Conservation (phyloP, 2,329 filamentous ascomycete genomes). For the Bertia moriformis region DNA sequence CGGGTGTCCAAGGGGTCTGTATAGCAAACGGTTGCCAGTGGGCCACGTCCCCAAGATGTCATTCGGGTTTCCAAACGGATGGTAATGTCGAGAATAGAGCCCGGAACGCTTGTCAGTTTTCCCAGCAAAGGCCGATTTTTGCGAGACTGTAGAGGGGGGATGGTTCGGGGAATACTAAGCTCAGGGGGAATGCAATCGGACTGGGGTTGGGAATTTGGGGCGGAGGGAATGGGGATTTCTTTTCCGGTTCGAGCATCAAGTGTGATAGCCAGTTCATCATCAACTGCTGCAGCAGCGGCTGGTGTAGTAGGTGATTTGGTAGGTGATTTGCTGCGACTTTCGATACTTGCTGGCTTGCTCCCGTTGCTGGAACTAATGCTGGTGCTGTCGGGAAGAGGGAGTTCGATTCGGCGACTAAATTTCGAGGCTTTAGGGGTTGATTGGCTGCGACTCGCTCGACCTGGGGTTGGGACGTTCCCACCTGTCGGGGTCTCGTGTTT, state of each 20-base stretch:
- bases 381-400: background rate
- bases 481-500: background rate
- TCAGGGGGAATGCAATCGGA: background rate
- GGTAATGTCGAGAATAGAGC: background rate
- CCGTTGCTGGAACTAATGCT: background rate
- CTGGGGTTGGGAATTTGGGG: too few species aligned
- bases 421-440: background rate
- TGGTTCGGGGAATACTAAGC: background rate
- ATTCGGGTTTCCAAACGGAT: slow-evolving; percentile 1
- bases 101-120: background rate
- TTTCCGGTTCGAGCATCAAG: background rate
- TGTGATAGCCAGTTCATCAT: background rate
- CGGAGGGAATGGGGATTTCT: background rate
- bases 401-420: background rate
- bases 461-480: too few species aligned
- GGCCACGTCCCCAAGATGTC: slow-evolving; percentile 1
- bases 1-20: background rate
- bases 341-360: background rate
- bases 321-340: background rate
- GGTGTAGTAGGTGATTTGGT: background rate
- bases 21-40: background rate
- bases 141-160: background rate
- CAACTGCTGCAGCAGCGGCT: background rate
- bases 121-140: background rate
- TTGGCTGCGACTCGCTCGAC: background rate